These are phyloP conservation scores for Solanum chiquidenum DNA, from an alignment of 257 asterid genomes.

Conservation along the genomic window DNA sequence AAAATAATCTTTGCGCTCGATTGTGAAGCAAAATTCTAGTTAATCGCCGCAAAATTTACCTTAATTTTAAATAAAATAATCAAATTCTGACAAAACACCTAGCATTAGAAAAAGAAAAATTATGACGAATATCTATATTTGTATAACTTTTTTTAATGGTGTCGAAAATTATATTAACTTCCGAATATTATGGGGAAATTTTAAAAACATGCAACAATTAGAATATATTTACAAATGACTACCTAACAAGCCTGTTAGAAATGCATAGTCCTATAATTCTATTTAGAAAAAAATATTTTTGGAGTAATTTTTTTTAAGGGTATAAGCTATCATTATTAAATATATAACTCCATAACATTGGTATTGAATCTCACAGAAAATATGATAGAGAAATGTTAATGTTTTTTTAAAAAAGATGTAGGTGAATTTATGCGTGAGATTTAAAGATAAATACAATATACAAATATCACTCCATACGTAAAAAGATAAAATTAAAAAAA, in stretches of 20 bases:
- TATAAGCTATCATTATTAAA: not conserved
- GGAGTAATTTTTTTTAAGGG: not conserved
- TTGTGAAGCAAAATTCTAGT: not conserved
- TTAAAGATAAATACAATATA: not conserved
- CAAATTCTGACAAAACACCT: too few relatives aligned
- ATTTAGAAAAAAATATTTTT: too few relatives aligned
- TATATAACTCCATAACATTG: not conserved
- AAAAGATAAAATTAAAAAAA: not conserved
- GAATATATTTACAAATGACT: not conserved
- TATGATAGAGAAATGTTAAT: not conserved
- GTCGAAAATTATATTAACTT: not conserved
- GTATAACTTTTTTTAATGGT: not conserved
- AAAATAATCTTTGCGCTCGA: not conserved
- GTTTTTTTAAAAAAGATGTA: too few relatives aligned
- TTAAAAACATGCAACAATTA: not conserved
- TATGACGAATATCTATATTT: not conserved
- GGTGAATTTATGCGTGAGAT: too few relatives aligned
- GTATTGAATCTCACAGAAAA: too few relatives aligned
- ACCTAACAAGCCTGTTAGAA: not conserved
- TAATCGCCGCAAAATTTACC: not conserved
- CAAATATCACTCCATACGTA: not conserved
- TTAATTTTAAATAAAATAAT: too few relatives aligned
- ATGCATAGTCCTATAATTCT: not conserved
- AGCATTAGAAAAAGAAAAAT: too few relatives aligned
- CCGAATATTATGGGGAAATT: not conserved